Percentiles rank a stretch among this genome's conserved stretches.
Conservation (phyloP, 2,329 filamentous ascomycete species). For the Bipolaris bicolor region DNA sequence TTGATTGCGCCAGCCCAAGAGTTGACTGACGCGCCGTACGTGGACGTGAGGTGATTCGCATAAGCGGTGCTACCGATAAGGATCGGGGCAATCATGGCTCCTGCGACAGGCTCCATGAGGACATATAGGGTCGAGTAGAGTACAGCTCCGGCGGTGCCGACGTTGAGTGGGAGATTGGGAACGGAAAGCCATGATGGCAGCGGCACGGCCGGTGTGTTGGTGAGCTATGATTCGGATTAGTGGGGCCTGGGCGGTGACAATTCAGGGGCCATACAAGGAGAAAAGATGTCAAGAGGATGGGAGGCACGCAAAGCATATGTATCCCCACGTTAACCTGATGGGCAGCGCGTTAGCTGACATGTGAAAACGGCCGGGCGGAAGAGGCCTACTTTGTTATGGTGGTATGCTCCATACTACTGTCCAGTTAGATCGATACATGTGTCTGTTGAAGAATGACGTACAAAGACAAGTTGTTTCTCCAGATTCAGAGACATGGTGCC, state of each 20-base stretch:
- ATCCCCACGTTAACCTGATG: slow-evolving; percentile 74
- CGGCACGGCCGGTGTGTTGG: slow-evolving; percentile 62
- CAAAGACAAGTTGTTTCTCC: slow-evolving; percentile 82
- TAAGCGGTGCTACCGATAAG: slow-evolving; percentile 77
- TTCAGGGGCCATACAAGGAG: slow-evolving; percentile 65
- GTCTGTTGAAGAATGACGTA: slow-evolving; percentile 55
- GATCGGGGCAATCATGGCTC: slow-evolving; percentile 74
- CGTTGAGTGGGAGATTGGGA: slow-evolving; percentile 64
- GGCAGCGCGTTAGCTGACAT: slow-evolving; percentile 33
- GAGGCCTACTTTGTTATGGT: slow-evolving; percentile 69
- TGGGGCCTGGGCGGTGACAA: neutral
- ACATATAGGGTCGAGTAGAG: slow-evolving; percentile 82
- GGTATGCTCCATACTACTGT: slow-evolving; percentile 79
- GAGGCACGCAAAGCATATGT: slow-evolving; percentile 79
- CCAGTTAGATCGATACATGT: slow-evolving; percentile 20
- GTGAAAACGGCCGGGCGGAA: slow-evolving; percentile 13
- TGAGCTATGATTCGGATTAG: slow-evolving; percentile 53
- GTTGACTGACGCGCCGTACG: slow-evolving; percentile 65
- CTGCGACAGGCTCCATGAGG: slow-evolving; percentile 91
- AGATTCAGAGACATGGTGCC: slow-evolving; percentile 68
- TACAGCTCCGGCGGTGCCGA: slow-evolving; percentile 63
- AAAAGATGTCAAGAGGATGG: slow-evolving; percentile 74
- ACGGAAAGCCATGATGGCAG: slow-evolving; percentile 61
- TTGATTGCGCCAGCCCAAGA: slow-evolving; percentile 72
- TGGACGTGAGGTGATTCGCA: slow-evolving; percentile 74